Evolutionary conservation across 2,329 filamentous ascomycete species (phyloP), one percentile per base, ranked within the genome.

Genomic region (Microthyrium microscopicum): DNA sequence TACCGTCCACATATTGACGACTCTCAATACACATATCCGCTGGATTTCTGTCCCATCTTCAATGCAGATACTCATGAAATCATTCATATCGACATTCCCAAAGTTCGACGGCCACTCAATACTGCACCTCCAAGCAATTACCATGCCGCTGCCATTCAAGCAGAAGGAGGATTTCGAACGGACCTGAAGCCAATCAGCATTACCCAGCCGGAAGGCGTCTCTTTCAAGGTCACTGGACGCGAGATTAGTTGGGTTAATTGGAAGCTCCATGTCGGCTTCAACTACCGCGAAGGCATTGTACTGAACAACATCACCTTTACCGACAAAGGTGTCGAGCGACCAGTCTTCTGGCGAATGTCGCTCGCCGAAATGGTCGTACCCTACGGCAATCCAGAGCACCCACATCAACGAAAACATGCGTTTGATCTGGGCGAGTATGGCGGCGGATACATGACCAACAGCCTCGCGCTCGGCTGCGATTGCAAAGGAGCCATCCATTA

Each of bases 301-400:
- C 63, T 94, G 5, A 89, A 80, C 55, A 83, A 93, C 57, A 84
- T 93, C 50, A 80, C 75, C 3, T 92, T 78, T 58, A 85, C 83
- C 45, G 85, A 94, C 56, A 80, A 82, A 54, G 62, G 81, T 29
- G 76, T 61, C 27, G 63, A 76, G 21, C 68, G 85, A 20, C 77
- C 81, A 1, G 65, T 91, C 22, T 92, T 94, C 58, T 93, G 89
- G 66, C 71, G 85, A 30, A 63, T 94, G 5, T 93, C 83, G 0
- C 64, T 94, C 1, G 79, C 80, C 0, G 85, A 93, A 59, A 94
- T 94, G 84, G 83, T 92, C 0, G 83, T 92, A 1, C 84, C 84
- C 1, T 92, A 85, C 42, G 80, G 79, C 29, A 81, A 83, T 47
- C 80, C 80, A 0, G 78, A 84, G 42, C 71, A 74, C 42, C 80